These are phyloP conservation scores for Ogataea pini DNA, from an alignment of 805 yeast genomes.

Conservation along the genomic window DNA sequence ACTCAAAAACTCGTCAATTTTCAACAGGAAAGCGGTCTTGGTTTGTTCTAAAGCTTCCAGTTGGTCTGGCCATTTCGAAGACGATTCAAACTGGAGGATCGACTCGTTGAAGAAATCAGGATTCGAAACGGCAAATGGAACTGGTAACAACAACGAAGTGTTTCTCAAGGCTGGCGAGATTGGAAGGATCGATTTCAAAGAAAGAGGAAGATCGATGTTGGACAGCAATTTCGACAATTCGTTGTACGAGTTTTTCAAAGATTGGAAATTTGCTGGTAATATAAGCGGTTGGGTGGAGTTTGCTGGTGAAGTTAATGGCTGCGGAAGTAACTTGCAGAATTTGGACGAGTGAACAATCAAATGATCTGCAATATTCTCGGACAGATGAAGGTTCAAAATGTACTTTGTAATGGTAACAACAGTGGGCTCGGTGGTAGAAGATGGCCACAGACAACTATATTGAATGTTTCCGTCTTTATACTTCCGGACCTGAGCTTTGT, in stretches of 20 bases:
- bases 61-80: constrained; percentile 96
- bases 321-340: constrained; percentile 56
- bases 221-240: constrained; percentile 48
- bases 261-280: constrained; percentile 43
- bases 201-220: constrained; percentile 63
- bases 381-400: constrained; percentile 62
- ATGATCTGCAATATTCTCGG: constrained; percentile 39
- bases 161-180: constrained; percentile 73
- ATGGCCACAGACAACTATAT: constrained; percentile 87
- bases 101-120: constrained; percentile 82
- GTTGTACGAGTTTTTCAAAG: constrained; percentile 52
- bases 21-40: constrained; percentile 84
- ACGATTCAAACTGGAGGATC: constrained; percentile 83
- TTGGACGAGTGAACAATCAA: constrained; percentile 41
- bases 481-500: constrained; percentile 78
- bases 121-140: constrained; percentile 72
- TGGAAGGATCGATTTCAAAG: constrained; percentile 70
- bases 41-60: constrained; percentile 80
- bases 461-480: constrained; percentile 90
- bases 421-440: constrained; percentile 58
- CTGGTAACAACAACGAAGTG: constrained; percentile 76
- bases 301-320: constrained; percentile 60
- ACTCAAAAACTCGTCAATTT: constrained; percentile 51
- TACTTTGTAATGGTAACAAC: constrained; percentile 65
- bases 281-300: constrained; percentile 49